These are phyloP conservation scores for Papiliotrema laurentii DNA, from an alignment of 1,284 basidiomycete genomes.

Conservation along the genomic window DNA sequence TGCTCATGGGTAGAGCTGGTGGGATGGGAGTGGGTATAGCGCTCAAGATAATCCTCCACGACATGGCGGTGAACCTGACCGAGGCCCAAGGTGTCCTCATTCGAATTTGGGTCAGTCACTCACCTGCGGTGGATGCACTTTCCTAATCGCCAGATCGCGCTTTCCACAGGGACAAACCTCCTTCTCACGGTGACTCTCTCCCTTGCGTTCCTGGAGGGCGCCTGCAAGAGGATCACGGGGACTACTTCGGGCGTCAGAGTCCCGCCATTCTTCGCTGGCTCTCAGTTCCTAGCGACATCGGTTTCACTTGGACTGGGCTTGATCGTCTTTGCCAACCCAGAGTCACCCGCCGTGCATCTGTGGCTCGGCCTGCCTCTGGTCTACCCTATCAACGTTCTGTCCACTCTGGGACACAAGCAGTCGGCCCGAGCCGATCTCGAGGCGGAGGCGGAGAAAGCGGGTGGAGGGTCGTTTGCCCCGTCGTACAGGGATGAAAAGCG, in stretches of 20 bases:
- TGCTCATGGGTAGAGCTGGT: not conserved
- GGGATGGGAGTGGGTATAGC: not conserved
- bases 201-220: too few relatives aligned
- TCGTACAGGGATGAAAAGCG: constrained; percentile 1
- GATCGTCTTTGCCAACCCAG: not conserved
- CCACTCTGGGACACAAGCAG: not conserved
- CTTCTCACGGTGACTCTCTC: not conserved
- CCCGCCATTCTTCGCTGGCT: constrained; percentile 1
- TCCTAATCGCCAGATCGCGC: not conserved
- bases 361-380: constrained; percentile 6
- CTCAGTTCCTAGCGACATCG: not conserved
- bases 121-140: not conserved
- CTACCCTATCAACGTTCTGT: constrained; percentile 5
- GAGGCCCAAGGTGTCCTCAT: not conserved
- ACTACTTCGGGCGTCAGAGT: too few relatives aligned
- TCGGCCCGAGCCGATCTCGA: not conserved
- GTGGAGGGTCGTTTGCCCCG: not conserved
- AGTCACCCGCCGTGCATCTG: not conserved
- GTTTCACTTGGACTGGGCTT: constrained; percentile 1
- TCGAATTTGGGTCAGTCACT: constrained; percentile 1
- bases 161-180: constrained; percentile 1
- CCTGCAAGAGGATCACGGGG: too few relatives aligned
- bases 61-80: not conserved
- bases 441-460: not conserved
- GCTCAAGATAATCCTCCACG: constrained; percentile 1